Evolutionary conservation across 345 rosid genomes (phyloP).

Genomic region (Raphanus raphanistrum): DNA sequence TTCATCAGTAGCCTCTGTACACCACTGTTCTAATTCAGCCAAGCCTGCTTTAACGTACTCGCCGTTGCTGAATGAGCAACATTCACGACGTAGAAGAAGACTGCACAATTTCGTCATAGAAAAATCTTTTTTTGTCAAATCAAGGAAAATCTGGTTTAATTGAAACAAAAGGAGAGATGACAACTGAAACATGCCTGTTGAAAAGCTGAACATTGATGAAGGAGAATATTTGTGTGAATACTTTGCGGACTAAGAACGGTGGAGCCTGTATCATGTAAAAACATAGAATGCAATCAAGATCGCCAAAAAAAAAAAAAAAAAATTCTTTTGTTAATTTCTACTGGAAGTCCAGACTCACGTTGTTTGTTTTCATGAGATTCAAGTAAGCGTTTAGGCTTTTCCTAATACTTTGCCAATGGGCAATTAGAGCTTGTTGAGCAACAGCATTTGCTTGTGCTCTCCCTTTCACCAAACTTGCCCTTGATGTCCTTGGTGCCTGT

Average conservation of each 20-base stretch:
- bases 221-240: slow-evolving; percentile 93
- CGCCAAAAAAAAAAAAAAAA: neutral
- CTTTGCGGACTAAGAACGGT: slow-evolving; percentile 46
- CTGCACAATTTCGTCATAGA: slow-evolving; percentile 49
- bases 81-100: slow-evolving; percentile 95
- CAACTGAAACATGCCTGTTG: slow-evolving; percentile 64
- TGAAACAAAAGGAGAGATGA: too few relatives aligned
- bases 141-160: neutral
- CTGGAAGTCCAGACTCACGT: slow-evolving; percentile 53
- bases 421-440: slow-evolving; percentile 96
- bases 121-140: slow-evolving; percentile 20
- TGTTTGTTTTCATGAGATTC: slow-evolving; percentile 67
- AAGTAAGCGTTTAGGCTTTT: slow-evolving; percentile 80
- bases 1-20: slow-evolving; percentile 78
- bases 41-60: slow-evolving; percentile 94
- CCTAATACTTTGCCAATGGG: slow-evolving; percentile 97
- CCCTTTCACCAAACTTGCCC: slow-evolving; percentile 93
- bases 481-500: slow-evolving; percentile 95
- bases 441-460: slow-evolving; percentile 96
- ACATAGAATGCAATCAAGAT: slow-evolving; percentile 12
- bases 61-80: slow-evolving; percentile 98
- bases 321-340: slow-evolving; percentile 7
- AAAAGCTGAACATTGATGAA: slow-evolving; percentile 95
- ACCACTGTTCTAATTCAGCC: slow-evolving; percentile 95
- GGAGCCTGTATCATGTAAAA: slow-evolving; percentile 49